Conservation (phyloP, 176 grass and related monocot genomes). For the Thinopyrum elongatum region DNA sequence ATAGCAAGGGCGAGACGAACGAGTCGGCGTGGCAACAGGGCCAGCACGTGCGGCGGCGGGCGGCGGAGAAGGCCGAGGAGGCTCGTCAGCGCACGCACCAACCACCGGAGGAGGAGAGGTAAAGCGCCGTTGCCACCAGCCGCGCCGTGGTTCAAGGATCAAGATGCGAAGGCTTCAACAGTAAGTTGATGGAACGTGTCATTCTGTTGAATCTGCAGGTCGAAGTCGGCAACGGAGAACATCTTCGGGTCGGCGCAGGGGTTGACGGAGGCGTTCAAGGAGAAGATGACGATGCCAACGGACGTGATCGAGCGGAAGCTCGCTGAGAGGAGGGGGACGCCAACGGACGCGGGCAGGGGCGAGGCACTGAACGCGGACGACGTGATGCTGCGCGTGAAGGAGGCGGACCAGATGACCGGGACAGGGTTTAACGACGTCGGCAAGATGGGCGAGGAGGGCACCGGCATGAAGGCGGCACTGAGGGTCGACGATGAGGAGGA, state of each 20-base stretch:
- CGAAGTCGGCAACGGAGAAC: conserved; percentile 32
- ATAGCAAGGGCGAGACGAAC: conserved; percentile 34
- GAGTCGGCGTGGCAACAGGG: conserved; percentile 58
- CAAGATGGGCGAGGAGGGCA: conserved; percentile 38
- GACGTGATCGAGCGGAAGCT: conserved; percentile 39
- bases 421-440: conserved; percentile 46
- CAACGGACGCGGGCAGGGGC: not conserved
- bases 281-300: conserved; percentile 44
- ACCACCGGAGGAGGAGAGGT: conserved; percentile 32
- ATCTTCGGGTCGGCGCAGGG: conserved; percentile 29
- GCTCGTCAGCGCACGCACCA: not conserved
- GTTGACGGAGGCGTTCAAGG: conserved; percentile 19
- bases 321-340: not conserved
- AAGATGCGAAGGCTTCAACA: not conserved
- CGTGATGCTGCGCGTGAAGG: conserved; percentile 28
- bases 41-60: conserved; percentile 37
- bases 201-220: conserved; percentile 11
- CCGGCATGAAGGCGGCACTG: conserved; percentile 1
- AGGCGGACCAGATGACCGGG: conserved; percentile 44
- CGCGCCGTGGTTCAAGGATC: too few species aligned
- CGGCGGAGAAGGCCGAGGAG: conserved; percentile 41
- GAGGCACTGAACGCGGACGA: not conserved
- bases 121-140: not conserved
- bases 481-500: conserved; percentile 7
- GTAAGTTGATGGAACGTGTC: not conserved